phyloP scores from a whole-genome alignment of 495 filamentous ascomycete genomes.

The Durotheca rogersii region DNA sequence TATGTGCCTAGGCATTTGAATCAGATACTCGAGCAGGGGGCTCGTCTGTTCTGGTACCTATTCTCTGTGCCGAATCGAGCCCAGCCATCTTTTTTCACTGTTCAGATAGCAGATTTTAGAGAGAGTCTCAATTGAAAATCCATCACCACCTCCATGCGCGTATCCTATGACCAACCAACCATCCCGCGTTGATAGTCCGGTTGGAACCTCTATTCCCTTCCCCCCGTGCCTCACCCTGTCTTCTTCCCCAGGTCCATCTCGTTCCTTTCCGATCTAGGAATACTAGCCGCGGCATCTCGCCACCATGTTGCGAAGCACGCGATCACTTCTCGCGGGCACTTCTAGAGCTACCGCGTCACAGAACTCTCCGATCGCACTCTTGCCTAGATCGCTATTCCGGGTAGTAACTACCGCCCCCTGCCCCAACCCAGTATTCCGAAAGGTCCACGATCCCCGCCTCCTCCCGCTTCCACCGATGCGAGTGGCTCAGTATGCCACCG shows the following conservation, averaged over 20 bases:
- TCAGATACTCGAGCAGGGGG: no score
- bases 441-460: slow-evolving; percentile 6
- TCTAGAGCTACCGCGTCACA: slow-evolving; percentile 21
- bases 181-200: no score
- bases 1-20: no score
- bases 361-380: slow-evolving; percentile 10
- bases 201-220: no score
- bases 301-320: slow-evolving; percentile 43
- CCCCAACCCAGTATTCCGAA: background rate
- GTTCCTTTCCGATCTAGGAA: background rate
- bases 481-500: slow-evolving; percentile 32
- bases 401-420: background rate
- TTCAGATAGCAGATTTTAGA: background rate
- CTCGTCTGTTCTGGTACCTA: no score
- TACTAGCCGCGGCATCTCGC: background rate
- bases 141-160: background rate
- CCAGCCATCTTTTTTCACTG: background rate
- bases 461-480: slow-evolving; percentile 25
- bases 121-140: background rate
- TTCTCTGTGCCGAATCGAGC: no score
- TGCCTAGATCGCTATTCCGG: slow-evolving; percentile 3
- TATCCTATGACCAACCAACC: no score
- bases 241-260: background rate
- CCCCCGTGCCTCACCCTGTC: background rate
- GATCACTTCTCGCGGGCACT: slow-evolving; percentile 34